Evolutionary conservation across 306 rosid species (phyloP).

Genomic region (Potentilla sterilis): DNA sequence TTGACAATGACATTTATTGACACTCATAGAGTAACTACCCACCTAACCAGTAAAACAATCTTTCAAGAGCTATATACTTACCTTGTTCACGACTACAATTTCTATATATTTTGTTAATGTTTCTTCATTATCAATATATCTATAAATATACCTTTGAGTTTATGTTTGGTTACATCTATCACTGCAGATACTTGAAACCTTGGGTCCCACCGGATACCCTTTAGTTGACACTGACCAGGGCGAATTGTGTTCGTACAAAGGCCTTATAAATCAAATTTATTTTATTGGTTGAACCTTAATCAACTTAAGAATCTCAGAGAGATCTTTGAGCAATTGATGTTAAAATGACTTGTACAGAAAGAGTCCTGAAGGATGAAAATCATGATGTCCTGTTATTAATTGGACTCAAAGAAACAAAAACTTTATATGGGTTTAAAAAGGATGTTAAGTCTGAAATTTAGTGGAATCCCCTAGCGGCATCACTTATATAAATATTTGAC

Average conservation of each 20-base stretch:
- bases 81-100: not conserved
- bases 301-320: not conserved
- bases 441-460: not conserved
- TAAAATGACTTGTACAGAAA: not conserved
- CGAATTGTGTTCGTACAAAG: not conserved
- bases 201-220: not conserved
- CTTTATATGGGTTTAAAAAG: not conserved
- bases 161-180: not conserved
- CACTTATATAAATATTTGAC: not conserved
- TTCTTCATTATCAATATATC: not conserved
- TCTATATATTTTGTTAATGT: not conserved
- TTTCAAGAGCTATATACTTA: not conserved
- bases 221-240: not conserved
- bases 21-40: not conserved
- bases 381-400: not conserved
- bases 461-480: not conserved
- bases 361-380: not conserved
- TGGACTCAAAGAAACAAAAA: not conserved
- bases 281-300: not conserved
- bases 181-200: not conserved
- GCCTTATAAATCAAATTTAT: not conserved
- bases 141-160: not conserved
- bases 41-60: not conserved
- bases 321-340: not conserved
- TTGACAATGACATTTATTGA: not conserved